These are phyloP conservation scores for Saccharomycopsis guyanensis DNA, from an alignment of 805 yeast species.

Conservation along the genomic window DNA sequence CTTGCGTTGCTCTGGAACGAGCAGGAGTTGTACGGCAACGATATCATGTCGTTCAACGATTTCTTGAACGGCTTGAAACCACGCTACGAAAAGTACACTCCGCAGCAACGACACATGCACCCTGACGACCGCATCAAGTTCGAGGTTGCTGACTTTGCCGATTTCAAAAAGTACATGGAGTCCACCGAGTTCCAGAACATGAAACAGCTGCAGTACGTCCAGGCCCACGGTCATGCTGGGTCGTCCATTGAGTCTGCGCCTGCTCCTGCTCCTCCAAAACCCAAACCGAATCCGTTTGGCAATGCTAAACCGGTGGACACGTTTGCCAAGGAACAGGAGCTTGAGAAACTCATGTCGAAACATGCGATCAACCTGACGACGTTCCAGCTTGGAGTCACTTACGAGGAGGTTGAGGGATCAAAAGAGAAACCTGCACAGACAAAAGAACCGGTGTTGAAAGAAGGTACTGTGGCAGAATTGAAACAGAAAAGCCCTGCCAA, in stretches of 20 bases:
- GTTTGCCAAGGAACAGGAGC: slow-evolving; percentile 33
- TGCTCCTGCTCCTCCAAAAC: neutral
- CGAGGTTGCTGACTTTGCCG: slow-evolving; percentile 17
- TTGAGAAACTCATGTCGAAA: slow-evolving; percentile 25
- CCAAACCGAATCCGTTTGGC: slow-evolving; percentile 39
- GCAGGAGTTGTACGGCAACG: slow-evolving; percentile 16
- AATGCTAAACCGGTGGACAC: slow-evolving; percentile 42
- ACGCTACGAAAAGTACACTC: neutral
- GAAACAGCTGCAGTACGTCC: neutral
- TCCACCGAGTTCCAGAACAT: slow-evolving; percentile 5
- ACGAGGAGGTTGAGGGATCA: neutral
- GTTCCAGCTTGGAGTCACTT: slow-evolving; percentile 12
- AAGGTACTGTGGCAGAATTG: neutral
- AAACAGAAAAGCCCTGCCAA: neutral
- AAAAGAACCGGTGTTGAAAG: neutral
- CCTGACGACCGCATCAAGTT: slow-evolving; percentile 4
- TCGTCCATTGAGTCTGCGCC: neutral
- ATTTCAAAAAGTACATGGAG: slow-evolving; percentile 11
- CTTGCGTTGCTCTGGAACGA: slow-evolving; percentile 18
- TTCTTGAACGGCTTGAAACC: slow-evolving; percentile 9
- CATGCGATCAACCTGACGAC: slow-evolving; percentile 20
- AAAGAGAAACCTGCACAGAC: neutral
- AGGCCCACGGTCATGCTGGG: neutral
- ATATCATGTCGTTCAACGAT: slow-evolving; percentile 15
- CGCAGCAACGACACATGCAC: neutral